Evolutionary conservation across 192 early-diverging fungal genomes (phyloP).

Genomic region (Backusella liffmaniae): DNA sequence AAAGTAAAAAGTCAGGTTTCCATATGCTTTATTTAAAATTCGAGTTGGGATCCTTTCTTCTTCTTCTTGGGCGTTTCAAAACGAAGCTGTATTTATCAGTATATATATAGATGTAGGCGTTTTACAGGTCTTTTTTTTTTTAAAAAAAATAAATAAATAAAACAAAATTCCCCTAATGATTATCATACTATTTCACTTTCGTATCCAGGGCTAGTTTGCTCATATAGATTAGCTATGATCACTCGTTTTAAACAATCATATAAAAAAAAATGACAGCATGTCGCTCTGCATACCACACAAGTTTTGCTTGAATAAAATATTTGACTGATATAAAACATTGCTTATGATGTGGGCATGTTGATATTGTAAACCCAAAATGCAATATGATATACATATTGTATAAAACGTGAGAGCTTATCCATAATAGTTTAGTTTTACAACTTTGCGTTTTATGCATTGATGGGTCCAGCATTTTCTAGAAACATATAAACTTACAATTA

Average conservation of each 20-base stretch:
- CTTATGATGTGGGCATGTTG: background rate
- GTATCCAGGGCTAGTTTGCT: background rate
- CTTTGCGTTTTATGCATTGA: background rate
- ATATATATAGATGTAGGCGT: background rate
- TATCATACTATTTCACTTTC: background rate
- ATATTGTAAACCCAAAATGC: background rate
- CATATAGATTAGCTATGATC: background rate
- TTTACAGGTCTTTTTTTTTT: background rate
- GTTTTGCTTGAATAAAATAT: background rate
- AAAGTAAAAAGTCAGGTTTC: background rate
- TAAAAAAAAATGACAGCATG: background rate
- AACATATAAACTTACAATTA: background rate
- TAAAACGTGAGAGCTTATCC: background rate
- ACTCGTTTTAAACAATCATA: background rate
- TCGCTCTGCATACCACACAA: background rate
- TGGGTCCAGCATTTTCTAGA: background rate
- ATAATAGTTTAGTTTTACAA: background rate
- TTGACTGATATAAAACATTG: background rate
- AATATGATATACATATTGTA: background rate
- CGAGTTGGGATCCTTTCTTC: background rate
- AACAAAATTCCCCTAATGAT: background rate
- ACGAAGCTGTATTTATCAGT: background rate
- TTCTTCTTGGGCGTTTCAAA: background rate
- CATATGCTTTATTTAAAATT: background rate
- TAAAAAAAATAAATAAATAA: background rate